Evolutionary conservation across 441 rosid species (phyloP).

Genomic region (Adansonia rubrostipa): DNA sequence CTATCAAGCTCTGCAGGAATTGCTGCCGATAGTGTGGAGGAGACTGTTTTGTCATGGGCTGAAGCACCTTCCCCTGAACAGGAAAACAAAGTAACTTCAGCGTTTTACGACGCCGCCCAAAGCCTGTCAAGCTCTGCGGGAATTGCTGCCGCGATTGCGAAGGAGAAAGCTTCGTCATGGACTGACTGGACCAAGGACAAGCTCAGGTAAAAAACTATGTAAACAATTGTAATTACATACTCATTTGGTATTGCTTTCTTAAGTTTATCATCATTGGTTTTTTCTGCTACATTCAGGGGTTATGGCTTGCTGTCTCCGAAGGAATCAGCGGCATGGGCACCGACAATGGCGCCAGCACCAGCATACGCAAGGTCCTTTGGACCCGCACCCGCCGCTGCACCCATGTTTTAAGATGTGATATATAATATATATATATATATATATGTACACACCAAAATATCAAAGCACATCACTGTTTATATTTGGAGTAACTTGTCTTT

Average conservation of each 20-base stretch:
- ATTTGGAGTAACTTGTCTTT: not conserved
- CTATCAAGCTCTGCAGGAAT: not conserved
- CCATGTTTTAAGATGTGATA: not conserved
- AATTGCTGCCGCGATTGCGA: not conserved
- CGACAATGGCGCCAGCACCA: not conserved
- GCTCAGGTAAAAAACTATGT: slow-evolving; percentile 7
- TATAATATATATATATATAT: no score
- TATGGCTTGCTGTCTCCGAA: not conserved
- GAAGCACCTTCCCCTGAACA: no score
- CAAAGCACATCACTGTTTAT: not conserved
- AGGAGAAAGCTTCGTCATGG: not conserved
- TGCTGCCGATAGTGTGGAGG: not conserved
- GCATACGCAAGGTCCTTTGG: not conserved
- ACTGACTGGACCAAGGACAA: slow-evolving; percentile 24
- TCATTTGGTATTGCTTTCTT: not conserved
- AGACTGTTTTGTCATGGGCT: not conserved
- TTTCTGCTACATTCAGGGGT: not conserved
- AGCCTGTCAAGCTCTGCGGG: not conserved
- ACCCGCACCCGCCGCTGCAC: not conserved
- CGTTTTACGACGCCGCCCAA: not conserved
- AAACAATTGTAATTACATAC: not conserved
- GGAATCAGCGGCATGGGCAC: not conserved
- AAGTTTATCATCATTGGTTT: not conserved
- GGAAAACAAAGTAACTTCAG: no score
- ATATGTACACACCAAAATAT: not conserved